Percentiles rank a stretch among this genome's conserved stretches.
Evolutionary conservation across 176 grass and related monocot species (phyloP).

Genomic region (Alloteropsis semialata): DNA sequence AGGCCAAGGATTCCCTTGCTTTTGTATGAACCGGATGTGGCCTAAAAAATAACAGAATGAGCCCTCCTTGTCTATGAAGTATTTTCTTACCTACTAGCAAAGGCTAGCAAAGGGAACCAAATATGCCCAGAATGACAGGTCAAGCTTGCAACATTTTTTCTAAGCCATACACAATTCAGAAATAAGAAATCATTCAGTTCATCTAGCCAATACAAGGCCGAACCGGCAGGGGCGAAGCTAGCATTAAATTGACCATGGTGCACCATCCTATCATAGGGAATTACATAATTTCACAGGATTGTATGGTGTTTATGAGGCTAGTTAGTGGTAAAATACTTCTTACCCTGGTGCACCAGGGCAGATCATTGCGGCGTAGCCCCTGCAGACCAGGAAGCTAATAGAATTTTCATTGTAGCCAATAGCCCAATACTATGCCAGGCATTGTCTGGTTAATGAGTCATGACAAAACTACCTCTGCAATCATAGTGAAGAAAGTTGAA

Average conservation of each 20-base stretch:
- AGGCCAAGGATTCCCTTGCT: neutral
- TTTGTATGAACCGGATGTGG: too few relatives aligned
- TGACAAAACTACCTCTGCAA: neutral
- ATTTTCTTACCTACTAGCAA: neutral
- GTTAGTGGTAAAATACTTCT: too few relatives aligned
- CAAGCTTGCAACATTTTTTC: neutral
- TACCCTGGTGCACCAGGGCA: too few relatives aligned
- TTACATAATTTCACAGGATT: too few relatives aligned
- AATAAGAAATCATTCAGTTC: neutral
- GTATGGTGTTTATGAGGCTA: too few relatives aligned
- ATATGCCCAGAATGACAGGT: neutral
- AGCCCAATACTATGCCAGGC: neutral
- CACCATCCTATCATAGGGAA: too few relatives aligned
- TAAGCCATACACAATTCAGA: neutral
- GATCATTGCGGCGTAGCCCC: too few relatives aligned
- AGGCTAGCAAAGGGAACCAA: neutral
- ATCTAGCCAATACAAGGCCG: neutral
- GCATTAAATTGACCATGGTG: too few relatives aligned
- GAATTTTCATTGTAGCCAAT: neutral
- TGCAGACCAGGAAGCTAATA: too few relatives aligned
- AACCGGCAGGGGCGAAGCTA: too few relatives aligned
- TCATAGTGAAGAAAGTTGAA: neutral
- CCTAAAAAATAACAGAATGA: neutral
- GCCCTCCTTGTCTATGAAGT: neutral
- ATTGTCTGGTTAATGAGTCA: neutral